Conservation (phyloP, 2,329 filamentous ascomycete genomes). For the Chalara sp. region DNA sequence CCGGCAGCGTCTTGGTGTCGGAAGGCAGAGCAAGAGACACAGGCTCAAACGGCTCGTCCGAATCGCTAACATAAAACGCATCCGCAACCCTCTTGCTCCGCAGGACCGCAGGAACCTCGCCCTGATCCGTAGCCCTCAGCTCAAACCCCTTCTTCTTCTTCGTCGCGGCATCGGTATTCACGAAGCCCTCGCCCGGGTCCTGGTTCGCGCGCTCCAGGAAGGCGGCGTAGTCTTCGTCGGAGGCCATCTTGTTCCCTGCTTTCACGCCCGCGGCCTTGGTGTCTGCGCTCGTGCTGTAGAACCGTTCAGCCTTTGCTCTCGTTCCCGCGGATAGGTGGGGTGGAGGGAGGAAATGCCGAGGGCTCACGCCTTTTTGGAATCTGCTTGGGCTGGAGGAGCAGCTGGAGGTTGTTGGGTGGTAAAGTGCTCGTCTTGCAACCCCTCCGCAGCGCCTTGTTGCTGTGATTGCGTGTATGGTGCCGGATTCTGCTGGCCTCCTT, state of each 20-base stretch:
- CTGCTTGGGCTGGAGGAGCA: not conserved
- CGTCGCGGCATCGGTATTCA: conserved; percentile 16
- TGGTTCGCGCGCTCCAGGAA: conserved; percentile 86
- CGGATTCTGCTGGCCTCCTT: conserved; percentile 1
- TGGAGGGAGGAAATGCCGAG: not conserved
- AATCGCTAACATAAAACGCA: conserved; percentile 70
- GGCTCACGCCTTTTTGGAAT: not conserved
- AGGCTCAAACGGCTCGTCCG: conserved; percentile 78
- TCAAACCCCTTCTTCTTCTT: conserved; percentile 22
- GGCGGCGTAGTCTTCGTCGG: conserved; percentile 74
- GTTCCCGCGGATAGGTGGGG: not conserved
- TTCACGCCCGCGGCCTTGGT: not conserved
- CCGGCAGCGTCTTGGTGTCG: conserved; percentile 51
- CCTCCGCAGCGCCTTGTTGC: conserved; percentile 7
- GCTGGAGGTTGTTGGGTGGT: not conserved
- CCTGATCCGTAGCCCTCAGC: conserved; percentile 46
- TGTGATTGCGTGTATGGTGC: conserved; percentile 8
- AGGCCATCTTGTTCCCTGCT: conserved; percentile 46
- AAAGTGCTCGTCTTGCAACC: conserved; percentile 13
- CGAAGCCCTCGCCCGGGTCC: conserved; percentile 58
- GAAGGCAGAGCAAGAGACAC: conserved; percentile 49
- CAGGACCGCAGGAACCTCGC: conserved; percentile 55
- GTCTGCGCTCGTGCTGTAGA: not conserved
- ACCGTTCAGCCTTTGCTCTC: not conserved
- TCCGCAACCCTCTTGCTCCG: conserved; percentile 41